Evolutionary conservation across 176 grass and related monocot genomes (phyloP).

Genomic region (Olyra latifolia): DNA sequence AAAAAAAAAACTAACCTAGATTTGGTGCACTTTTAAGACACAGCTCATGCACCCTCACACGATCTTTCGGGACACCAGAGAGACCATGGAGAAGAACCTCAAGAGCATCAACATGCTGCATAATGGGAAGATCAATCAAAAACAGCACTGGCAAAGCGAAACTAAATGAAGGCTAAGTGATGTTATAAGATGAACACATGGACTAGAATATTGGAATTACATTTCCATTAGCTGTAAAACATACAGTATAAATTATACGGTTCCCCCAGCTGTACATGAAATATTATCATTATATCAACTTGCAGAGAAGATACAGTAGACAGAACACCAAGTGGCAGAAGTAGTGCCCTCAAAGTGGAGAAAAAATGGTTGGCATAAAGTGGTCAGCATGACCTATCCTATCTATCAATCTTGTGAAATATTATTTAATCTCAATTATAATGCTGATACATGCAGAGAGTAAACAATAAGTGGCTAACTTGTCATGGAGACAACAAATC

Average conservation of each 20-base stretch:
- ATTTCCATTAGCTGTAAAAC: slow-evolving; percentile 7
- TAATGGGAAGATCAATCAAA: slow-evolving; percentile 6
- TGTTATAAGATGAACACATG: not conserved
- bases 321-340: not conserved
- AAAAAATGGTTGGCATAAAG: slow-evolving; percentile 33
- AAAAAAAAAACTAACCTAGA: slow-evolving; percentile 46
- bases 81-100: slow-evolving; percentile 85
- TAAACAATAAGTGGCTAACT: not conserved
- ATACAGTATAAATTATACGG: not conserved
- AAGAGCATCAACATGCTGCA: slow-evolving; percentile 91
- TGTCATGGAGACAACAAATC: not conserved
- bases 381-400: slow-evolving; percentile 34
- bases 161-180: slow-evolving; percentile 2
- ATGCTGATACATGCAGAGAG: not conserved
- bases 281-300: slow-evolving; percentile 12
- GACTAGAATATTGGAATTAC: slow-evolving; percentile 11
- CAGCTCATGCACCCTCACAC: slow-evolving; percentile 84
- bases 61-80: slow-evolving; percentile 80
- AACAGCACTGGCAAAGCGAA: not conserved
- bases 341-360: slow-evolving; percentile 10
- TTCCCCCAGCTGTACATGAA: slow-evolving; percentile 8
- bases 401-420: not conserved
- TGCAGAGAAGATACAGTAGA: slow-evolving; percentile 4
- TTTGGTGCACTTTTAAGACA: slow-evolving; percentile 87
- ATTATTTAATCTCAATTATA: not conserved